Evolutionary conservation across 2,329 filamentous ascomycete species (phyloP), one percentile per base, ranked within the genome.

Genomic region (Purpureocillium lavendulum): DNA sequence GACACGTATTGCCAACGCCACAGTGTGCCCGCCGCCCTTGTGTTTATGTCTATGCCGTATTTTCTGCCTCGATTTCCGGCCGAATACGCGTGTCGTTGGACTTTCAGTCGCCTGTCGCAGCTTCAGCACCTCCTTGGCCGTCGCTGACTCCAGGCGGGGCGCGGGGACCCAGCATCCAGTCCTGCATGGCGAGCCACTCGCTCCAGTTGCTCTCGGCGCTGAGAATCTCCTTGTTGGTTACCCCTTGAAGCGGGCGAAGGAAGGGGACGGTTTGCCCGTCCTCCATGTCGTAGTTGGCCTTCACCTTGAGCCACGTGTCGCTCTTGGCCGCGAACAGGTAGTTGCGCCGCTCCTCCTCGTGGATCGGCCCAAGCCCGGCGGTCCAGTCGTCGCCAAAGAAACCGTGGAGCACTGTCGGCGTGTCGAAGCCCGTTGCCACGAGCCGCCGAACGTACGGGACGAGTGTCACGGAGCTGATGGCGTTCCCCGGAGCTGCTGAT

Each of bases 371-470:
- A 36, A 97, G 73, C 2, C 92, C 92, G 15, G 75, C 69, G 28
- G 69, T 62, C 86, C 89, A 98, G 56, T 94, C 84, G 48, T 96
- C 86, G n/a, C 92, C 92, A 52, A 97, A 98, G 66, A 96, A 95
- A 10, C 88, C 88, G 56, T 95, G 87, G 44, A 98, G 68, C n/a
- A 97, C 82, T 1, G 80, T 80, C 0, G 84, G 80, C 31, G 80
- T 81, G 59, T 97, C 92, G 66, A 94, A 92, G 2, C 89, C 90
- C 0, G 90, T 97, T 13, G 87, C 87, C 35, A 97, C 80, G 2
- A 97, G 74, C 13, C 92, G 85, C 28, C 90, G 82, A 45, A 97
- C 82, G 59, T 94, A 98, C 1, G 92, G 90, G 4, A 92, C 75
- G 10, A 96, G 70, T 16, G 38, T 34, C 13, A 43, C 41, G 11